A percentile compares a stretch with the other conserved stretches of the same genome.
Conservation (phyloP, 2,329 filamentous ascomycete species). For the Nothophoma quercina region DNA sequence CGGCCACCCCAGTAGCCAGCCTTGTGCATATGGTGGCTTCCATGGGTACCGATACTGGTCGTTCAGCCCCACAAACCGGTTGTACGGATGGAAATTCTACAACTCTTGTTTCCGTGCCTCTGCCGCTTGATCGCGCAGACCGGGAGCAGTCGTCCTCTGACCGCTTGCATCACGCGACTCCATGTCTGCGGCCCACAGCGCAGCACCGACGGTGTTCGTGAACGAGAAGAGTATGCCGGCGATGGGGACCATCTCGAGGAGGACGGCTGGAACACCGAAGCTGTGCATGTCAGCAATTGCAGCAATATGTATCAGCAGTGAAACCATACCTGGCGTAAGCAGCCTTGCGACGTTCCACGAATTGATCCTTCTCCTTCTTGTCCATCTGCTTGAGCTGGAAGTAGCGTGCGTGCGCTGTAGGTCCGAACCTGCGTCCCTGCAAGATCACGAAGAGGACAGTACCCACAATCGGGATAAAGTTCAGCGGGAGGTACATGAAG, state of each 20-base stretch:
- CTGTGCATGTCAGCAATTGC: conserved; percentile 11
- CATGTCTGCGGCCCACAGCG: conserved; percentile 91
- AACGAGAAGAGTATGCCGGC: conserved; percentile 85
- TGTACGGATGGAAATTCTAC: conserved; percentile 29
- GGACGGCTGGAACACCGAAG: conserved; percentile 78
- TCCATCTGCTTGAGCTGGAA: conserved; percentile 92
- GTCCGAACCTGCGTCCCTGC: conserved; percentile 65
- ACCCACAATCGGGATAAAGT: conserved; percentile 90
- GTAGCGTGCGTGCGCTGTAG: conserved; percentile 70
- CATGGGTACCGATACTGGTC: conserved; percentile 41
- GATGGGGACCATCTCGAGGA: conserved; percentile 86
- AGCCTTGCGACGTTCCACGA: conserved; percentile 73
- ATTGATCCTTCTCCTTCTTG: conserved; percentile 68
- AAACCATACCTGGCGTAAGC: conserved; percentile 76
- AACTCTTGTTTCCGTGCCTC: conserved; percentile 46
- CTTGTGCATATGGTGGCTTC: conserved; percentile 46
- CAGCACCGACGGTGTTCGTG: conserved; percentile 90
- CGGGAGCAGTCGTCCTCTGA: conserved; percentile 43
- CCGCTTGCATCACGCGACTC: conserved; percentile 56
- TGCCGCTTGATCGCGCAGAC: conserved; percentile 47
- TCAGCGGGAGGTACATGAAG: conserved; percentile 86
- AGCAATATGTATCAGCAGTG: too few species aligned
- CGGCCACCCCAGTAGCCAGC: conserved; percentile 42
- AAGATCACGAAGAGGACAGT: conserved; percentile 80
- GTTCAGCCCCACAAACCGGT: background rate